A percentile compares a stretch with the other conserved stretches of the same genome.
phyloP scores from a whole-genome alignment of 208 protist species.

The Phytomonas serpens region DNA sequence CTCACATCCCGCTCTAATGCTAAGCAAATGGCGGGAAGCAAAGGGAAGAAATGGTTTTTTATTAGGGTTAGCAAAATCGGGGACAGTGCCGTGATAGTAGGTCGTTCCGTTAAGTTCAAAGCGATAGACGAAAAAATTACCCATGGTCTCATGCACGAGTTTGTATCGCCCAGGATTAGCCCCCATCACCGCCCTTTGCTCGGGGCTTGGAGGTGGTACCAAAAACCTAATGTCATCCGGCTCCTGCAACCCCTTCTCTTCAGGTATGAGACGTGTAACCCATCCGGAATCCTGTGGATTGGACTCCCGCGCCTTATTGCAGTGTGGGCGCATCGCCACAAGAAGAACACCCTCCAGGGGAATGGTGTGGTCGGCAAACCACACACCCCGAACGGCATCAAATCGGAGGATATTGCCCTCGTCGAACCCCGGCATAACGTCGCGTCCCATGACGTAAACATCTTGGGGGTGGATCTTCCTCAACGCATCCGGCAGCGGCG shows the following conservation, averaged over 20 bases:
- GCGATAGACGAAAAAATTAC: conserved; percentile 71
- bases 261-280: conserved; percentile 27
- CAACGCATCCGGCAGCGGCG: conserved; percentile 29
- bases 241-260: background rate
- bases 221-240: background rate
- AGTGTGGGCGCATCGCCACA: conserved; percentile 68
- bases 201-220: conserved; percentile 16
- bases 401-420: conserved; percentile 74
- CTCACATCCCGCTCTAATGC: conserved; percentile 33
- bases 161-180: conserved; percentile 15
- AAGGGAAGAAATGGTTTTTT: conserved; percentile 35
- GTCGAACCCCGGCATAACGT: conserved; percentile 71
- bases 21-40: conserved; percentile 20
- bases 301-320: conserved; percentile 57
- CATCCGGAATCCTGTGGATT: conserved; percentile 43
- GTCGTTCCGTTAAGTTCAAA: conserved; percentile 59
- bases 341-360: conserved; percentile 73
- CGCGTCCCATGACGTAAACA: conserved; percentile 77
- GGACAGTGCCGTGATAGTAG: conserved; percentile 79
- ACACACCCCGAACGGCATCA: conserved; percentile 33
- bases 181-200: conserved; percentile 16
- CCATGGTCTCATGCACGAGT: conserved; percentile 51
- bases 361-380: conserved; percentile 59
- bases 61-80: conserved; percentile 82
- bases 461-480: conserved; percentile 35